Conservation (phyloP, 371 early-diverging fungal genomes). For the Mortierella sp. region DNA sequence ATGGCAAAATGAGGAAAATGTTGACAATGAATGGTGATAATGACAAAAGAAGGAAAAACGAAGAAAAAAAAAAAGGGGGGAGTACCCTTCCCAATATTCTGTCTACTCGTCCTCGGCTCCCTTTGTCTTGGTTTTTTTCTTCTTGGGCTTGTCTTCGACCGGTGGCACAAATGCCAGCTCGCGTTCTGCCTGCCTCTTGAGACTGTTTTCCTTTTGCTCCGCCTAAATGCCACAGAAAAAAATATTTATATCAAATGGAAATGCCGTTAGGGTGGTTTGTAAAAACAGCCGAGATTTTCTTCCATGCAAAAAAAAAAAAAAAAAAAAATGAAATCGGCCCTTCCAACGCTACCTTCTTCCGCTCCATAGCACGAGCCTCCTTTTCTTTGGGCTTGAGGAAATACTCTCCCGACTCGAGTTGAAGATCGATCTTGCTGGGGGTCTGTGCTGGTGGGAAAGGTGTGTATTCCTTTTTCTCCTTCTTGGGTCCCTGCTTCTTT, state of each 20-base stretch:
- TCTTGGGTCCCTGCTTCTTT: slow-evolving; percentile 70
- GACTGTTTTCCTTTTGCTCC: slow-evolving; percentile 66
- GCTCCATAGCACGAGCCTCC: slow-evolving; percentile 63
- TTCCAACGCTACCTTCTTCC: slow-evolving; percentile 62
- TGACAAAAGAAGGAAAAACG: not conserved
- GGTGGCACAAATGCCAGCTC: slow-evolving; percentile 82
- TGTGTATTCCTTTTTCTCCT: slow-evolving; percentile 82
- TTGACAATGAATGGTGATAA: not conserved
- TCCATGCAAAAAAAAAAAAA: not conserved
- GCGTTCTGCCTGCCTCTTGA: slow-evolving; percentile 70
- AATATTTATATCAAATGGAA: not conserved
- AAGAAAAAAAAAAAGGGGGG: not conserved
- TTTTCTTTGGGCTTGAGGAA: slow-evolving; percentile 84
- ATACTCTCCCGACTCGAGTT: slow-evolving; percentile 96
- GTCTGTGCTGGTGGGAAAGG: slow-evolving; percentile 92
- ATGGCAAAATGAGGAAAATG: too few species aligned
- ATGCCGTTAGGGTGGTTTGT: not conserved
- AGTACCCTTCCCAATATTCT: too few species aligned
- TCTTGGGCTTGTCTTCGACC: slow-evolving; percentile 62
- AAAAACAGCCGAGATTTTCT: not conserved
- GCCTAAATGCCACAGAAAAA: slow-evolving; percentile 45
- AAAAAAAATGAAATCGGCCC: not conserved
- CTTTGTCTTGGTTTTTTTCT: slow-evolving; percentile 52
- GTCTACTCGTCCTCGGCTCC: too few species aligned
- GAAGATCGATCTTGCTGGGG: slow-evolving; percentile 92